Conservation (phyloP, 2,329 filamentous ascomycete species). For the Nigrograna mackinnonii region DNA sequence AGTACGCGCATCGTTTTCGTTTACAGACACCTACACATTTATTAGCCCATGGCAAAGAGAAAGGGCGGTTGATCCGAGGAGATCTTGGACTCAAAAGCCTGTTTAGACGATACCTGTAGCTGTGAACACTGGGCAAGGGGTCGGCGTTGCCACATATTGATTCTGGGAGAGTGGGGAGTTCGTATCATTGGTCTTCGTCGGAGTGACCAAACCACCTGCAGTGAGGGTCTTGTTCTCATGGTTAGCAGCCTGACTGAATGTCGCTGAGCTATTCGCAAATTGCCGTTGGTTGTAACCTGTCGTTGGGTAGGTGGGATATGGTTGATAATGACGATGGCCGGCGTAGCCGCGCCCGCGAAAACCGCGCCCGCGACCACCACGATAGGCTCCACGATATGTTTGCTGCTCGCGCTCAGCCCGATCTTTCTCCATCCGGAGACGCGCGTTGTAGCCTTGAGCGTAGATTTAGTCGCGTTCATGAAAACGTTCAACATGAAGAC, state of each 20-base stretch:
- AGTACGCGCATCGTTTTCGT: slow-evolving; percentile 77
- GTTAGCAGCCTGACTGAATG: slow-evolving; percentile 4
- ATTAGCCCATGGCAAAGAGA: slow-evolving; percentile 18
- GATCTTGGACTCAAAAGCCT: slow-evolving; percentile 8
- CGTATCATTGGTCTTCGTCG: no score
- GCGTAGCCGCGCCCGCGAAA: slow-evolving; percentile 2
- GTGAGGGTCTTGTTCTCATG: no score
- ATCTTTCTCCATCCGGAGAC: slow-evolving; percentile 5
- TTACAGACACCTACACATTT: slow-evolving; percentile 71
- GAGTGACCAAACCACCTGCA: no score
- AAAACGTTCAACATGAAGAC: background rate
- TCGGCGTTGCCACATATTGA: no score
- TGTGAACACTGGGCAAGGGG: slow-evolving; percentile 30
- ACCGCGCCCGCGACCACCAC: slow-evolving; percentile 3
- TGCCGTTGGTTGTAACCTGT: background rate
- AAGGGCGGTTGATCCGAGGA: slow-evolving; percentile 1
- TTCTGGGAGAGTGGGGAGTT: no score
- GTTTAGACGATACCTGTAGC: slow-evolving; percentile 32
- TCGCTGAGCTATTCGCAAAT: slow-evolving; percentile 4
- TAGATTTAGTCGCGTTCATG: background rate
- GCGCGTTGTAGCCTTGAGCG: slow-evolving; percentile 7
- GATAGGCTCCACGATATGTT: slow-evolving; percentile 2
- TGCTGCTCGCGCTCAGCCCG: slow-evolving; percentile 4
- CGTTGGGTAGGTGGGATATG: no score
- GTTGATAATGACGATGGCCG: slow-evolving; percentile 2